Conservation (phyloP, 768 basidiomycete genomes). For the Hemileccinum impolitum region DNA sequence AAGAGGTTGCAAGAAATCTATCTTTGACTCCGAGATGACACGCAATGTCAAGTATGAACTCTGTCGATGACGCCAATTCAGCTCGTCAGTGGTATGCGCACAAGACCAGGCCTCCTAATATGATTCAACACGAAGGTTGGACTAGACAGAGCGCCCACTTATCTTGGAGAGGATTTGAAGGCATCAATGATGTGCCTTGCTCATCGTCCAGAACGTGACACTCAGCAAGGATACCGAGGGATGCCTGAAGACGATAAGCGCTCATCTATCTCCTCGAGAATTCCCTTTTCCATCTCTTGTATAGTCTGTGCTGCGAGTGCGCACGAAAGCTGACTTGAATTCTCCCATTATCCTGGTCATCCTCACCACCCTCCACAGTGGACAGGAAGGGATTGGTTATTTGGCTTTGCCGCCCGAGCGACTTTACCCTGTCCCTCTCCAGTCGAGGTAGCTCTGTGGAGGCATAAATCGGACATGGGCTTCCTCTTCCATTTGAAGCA, state of each 20-base stretch:
- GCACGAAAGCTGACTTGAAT: conserved; percentile 56
- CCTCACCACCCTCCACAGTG: no score
- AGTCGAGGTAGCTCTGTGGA: conserved; percentile 58
- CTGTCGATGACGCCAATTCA: no score
- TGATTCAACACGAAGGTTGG: no score
- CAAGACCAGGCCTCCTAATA: no score
- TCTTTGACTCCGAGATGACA: no score
- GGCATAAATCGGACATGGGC: conserved; percentile 62
- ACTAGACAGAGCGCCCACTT: no score
- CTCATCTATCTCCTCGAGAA: conserved; percentile 62
- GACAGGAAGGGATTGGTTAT: conserved; percentile 4
- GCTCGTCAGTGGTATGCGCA: no score
- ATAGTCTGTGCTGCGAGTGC: conserved; percentile 69
- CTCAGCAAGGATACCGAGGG: not conserved
- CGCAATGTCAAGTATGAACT: no score
- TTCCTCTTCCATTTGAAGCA: conserved; percentile 55
- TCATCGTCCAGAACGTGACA: no score
- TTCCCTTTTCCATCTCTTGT: no score
- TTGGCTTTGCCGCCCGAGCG: conserved; percentile 8
- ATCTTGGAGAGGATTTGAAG: conserved; percentile 78
- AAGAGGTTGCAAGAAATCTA: no score
- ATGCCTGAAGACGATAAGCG: conserved; percentile 33
- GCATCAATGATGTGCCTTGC: conserved; percentile 69
- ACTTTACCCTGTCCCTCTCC: conserved; percentile 39
- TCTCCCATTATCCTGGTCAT: conserved; percentile 19